phyloP scores from a whole-genome alignment of 2,329 filamentous ascomycete genomes.

The Fusarium scirpi region DNA sequence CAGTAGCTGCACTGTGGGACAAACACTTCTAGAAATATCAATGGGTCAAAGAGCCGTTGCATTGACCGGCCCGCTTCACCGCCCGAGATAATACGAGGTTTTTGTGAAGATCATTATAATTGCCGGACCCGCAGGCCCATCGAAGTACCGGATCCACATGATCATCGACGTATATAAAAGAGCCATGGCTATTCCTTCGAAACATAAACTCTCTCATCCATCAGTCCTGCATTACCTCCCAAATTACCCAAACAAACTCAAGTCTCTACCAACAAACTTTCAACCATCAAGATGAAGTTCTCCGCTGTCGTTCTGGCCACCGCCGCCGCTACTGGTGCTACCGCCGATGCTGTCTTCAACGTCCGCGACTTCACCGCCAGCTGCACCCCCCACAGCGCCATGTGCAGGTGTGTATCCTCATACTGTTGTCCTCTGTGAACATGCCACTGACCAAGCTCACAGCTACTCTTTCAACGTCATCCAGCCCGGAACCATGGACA shows the following conservation, averaged over 20 bases:
- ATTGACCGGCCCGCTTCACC: neutral
- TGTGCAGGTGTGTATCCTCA: neutral
- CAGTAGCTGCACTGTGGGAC: neutral
- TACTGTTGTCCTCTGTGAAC: neutral
- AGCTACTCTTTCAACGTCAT: conserved; percentile 9
- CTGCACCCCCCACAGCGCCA: neutral
- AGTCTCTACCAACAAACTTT: neutral
- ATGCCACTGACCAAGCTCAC: neutral
- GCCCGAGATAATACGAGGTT: neutral
- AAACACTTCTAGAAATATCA: neutral
- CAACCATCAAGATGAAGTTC: conserved; percentile 1
- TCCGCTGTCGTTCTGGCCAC: neutral
- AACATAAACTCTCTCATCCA: neutral
- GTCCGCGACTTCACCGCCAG: conserved; percentile 3
- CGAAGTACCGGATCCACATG: neutral
- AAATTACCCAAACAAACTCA: neutral
- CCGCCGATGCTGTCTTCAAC: conserved; percentile 2
- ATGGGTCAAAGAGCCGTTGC: neutral
- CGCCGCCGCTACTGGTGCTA: neutral
- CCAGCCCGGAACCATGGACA: conserved; percentile 3
- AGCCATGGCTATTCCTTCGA: neutral
- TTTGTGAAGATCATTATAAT: conserved; percentile 2
- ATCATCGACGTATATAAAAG: neutral
- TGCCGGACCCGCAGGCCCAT: neutral
- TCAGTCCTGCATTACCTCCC: neutral